Base-by-base conservation (phyloP, 2,329 filamentous ascomycete genomes). In the Triangularia verruculosa region DNA sequence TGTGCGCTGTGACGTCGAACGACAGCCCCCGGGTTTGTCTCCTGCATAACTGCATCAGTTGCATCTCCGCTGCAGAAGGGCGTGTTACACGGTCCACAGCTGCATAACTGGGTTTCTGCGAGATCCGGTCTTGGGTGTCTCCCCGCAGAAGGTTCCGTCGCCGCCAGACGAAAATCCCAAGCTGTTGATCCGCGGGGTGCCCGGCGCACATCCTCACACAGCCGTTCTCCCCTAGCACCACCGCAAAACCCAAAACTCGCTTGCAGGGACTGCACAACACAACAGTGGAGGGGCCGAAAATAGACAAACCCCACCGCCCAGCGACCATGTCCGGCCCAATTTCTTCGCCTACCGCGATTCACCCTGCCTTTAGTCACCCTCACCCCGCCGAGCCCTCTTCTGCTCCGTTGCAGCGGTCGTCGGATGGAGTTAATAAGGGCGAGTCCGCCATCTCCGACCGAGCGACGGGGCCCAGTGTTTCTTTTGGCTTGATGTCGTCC, bases 291-390 rank as follows among this genome's bases (percentile, higher is more conserved):
- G 59, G 53, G 51, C 59, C 51, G 59, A 51, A 57, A 55, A 61
- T 51, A 54, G 34, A 51, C 52, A 34, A 62, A 57, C 52, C 60
- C 60, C 39, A 56, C 52, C 53, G 52, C 30, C 58, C 55, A 61
- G 54, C 67, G 52, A 66, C 67, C 68, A 71, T 71, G 72, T 71
- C 72, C 63, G 67, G 62, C 58, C 64, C 73, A 67, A 68, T 80
- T 66, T 73, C 74, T 53, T 82, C 81, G 68, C 80, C 82, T 64
- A 76, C 77, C 62, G 77, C 80, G 68, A 77, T 84, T 75, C 82
- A 85, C 78, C 80, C 81, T 71, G 76, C 75, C 67, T 78, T 84
- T 73, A 79, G 77, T 61, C 57, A 59, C 53, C 57, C 61, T 32
- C 30, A 63, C 64, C 66, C 62, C 59, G 66, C 68, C 34, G 64